Conservation (phyloP, 306 rosid species). For the Quercus parvula region DNA sequence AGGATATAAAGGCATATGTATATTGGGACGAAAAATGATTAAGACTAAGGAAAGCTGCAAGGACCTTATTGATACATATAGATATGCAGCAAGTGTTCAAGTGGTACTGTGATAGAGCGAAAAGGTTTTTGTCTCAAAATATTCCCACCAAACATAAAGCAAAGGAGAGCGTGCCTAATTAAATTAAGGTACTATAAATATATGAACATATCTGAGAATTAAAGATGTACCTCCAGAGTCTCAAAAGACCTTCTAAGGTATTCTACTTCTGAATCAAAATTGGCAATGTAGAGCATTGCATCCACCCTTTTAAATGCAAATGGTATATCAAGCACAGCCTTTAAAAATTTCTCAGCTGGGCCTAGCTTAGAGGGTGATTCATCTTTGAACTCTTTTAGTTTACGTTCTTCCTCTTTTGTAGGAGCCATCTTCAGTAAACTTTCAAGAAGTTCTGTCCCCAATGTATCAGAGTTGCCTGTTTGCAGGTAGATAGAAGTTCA, state of each 20-base stretch:
- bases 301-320: slow-evolving; percentile 88
- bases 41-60: neutral
- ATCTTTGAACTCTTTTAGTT: slow-evolving; percentile 66
- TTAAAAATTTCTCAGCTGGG: slow-evolving; percentile 91
- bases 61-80: neutral
- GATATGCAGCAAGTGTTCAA: neutral
- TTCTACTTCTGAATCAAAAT: slow-evolving; percentile 87
- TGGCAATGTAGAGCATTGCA: slow-evolving; percentile 88
- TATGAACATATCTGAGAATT: neutral
- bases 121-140: neutral
- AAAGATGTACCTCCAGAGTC: slow-evolving; percentile 62
- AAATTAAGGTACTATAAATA: neutral
- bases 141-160: neutral
- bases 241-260: slow-evolving; percentile 69
- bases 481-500: slow-evolving; percentile 6
- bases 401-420: slow-evolving; percentile 71
- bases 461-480: slow-evolving; percentile 67
- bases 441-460: slow-evolving; percentile 86
- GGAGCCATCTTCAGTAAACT: slow-evolving; percentile 93
- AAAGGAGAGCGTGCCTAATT: neutral
- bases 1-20: neutral
- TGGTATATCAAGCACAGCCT: slow-evolving; percentile 78
- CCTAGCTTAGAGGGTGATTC: slow-evolving; percentile 84
- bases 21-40: neutral
- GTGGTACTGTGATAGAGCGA: neutral